Evolutionary conservation across 495 filamentous ascomycete genomes (phyloP).

Genomic region (Annulohypoxylon nitens): DNA sequence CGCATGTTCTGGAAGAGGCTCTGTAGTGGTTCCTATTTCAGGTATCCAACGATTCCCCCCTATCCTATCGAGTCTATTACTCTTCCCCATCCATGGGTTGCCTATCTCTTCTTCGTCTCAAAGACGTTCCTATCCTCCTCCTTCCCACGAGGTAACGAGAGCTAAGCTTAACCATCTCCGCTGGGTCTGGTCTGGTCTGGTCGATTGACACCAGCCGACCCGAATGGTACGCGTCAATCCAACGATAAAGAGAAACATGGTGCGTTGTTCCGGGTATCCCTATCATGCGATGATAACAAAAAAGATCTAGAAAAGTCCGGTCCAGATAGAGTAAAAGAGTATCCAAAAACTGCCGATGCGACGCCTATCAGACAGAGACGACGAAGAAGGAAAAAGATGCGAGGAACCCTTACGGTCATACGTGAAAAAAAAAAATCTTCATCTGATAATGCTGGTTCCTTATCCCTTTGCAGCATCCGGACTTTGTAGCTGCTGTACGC

Average conservation of each 20-base stretch:
- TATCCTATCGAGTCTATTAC: constrained; percentile 12
- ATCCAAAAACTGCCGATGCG: constrained; percentile 28
- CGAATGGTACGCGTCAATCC: constrained; percentile 10
- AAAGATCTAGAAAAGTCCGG: constrained; percentile 7
- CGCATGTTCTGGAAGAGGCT: constrained; percentile 33
- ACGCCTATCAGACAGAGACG: constrained; percentile 9
- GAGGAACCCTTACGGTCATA: constrained; percentile 25
- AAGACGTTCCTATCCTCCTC: background rate
- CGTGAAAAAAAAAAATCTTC: constrained; percentile 20
- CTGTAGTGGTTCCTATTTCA: constrained; percentile 6
- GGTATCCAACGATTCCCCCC: constrained; percentile 17
- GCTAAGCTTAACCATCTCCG: background rate
- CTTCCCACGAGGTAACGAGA: background rate
- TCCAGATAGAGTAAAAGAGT: constrained; percentile 4
- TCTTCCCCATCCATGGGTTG: background rate
- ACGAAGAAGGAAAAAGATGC: constrained; percentile 14
- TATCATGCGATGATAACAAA: constrained; percentile 34
- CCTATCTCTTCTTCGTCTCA: constrained; percentile 2
- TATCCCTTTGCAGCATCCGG: constrained; percentile 24
- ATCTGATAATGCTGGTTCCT: constrained; percentile 42
- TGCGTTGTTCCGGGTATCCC: constrained; percentile 41
- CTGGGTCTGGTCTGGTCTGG: background rate
- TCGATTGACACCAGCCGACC: constrained; percentile 5
- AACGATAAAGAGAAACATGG: constrained; percentile 30
- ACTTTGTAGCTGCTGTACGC: constrained; percentile 35